Evolutionary conservation across 177 flowering plant species (phyloP).

Genomic region (Vitis hybrid): DNA sequence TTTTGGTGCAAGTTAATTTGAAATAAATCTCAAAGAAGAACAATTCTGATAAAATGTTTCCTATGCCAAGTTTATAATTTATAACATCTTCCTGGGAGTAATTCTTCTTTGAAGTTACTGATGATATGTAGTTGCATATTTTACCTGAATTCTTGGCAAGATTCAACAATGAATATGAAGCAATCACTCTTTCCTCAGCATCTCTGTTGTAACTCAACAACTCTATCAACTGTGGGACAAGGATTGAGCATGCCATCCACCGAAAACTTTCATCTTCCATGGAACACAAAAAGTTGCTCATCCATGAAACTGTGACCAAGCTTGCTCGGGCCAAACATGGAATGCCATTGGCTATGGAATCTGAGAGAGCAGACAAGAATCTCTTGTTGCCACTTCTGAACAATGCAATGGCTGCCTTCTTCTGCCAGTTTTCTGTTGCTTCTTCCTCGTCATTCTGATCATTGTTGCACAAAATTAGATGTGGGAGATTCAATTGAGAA

Average conservation of each 20-base stretch:
- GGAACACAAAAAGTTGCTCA: slow-evolving; percentile 36
- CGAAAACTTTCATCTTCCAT: slow-evolving; percentile 30
- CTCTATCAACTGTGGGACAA: slow-evolving; percentile 42
- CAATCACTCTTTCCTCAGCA: slow-evolving; percentile 52
- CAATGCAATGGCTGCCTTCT: slow-evolving; percentile 43
- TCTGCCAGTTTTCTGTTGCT: slow-evolving; percentile 45
- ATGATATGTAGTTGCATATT: no score
- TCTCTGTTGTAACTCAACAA: slow-evolving; percentile 34
- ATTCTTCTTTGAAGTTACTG: no score
- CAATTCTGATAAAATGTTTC: no score
- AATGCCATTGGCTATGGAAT: slow-evolving; percentile 42
- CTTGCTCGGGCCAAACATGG: slow-evolving; percentile 58
- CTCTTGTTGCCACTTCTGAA: slow-evolving; percentile 43
- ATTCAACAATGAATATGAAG: slow-evolving; percentile 47
- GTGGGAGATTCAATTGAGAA: no score
- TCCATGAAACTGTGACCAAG: slow-evolving; percentile 64
- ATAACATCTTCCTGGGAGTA: no score
- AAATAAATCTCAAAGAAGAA: no score
- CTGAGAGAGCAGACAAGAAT: slow-evolving; percentile 48
- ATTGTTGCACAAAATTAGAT: neutral
- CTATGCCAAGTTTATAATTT: no score
- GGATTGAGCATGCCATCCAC: slow-evolving; percentile 36
- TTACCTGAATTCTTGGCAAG: slow-evolving; percentile 53
- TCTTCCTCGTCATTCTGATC: slow-evolving; percentile 59
- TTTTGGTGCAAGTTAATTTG: no score